phyloP scores from a whole-genome alignment of 2,329 filamentous ascomycete genomes.

The Thelonectria rubi region DNA sequence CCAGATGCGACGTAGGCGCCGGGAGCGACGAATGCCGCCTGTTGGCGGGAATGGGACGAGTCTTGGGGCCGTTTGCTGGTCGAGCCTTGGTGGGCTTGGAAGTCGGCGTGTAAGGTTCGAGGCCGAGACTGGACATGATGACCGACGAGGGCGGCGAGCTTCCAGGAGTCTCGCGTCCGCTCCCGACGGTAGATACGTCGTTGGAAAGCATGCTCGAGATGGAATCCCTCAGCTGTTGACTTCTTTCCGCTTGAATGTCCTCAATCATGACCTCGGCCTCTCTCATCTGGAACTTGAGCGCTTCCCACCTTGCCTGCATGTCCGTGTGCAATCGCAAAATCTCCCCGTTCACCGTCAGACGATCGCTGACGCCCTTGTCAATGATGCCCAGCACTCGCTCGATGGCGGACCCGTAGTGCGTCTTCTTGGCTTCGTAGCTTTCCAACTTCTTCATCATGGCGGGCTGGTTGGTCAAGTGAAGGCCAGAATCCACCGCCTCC shows the following conservation, averaged over 20 bases:
- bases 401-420: conserved; percentile 92
- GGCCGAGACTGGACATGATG: conserved; percentile 65
- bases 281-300: conserved; percentile 77
- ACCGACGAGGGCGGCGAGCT: conserved; percentile 72
- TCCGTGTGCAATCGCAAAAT: conserved; percentile 87
- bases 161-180: conserved; percentile 74
- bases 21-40: conserved; percentile 61
- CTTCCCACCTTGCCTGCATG: conserved; percentile 83
- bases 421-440: conserved; percentile 93
- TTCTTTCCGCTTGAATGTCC: conserved; percentile 72
- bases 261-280: conserved; percentile 81
- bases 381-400: conserved; percentile 92
- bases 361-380: conserved; percentile 92
- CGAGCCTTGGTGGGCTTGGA: conserved; percentile 56
- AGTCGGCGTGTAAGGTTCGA: conserved; percentile 58
- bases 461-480: conserved; percentile 76
- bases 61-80: conserved; percentile 57
- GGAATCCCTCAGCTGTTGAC: conserved; percentile 86
- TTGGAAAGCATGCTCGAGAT: conserved; percentile 91
- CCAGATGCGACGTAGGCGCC: conserved; percentile 51
- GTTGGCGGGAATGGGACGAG: conserved; percentile 55
- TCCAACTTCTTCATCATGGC: conserved; percentile 84
- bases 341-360: conserved; percentile 96
- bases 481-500: conserved; percentile 78
- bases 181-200: conserved; percentile 76